Percentiles rank a stretch among this genome's conserved stretches.
Conservation (phyloP, 805 yeast genomes). For the Maudiozyma saulgeensis region DNA sequence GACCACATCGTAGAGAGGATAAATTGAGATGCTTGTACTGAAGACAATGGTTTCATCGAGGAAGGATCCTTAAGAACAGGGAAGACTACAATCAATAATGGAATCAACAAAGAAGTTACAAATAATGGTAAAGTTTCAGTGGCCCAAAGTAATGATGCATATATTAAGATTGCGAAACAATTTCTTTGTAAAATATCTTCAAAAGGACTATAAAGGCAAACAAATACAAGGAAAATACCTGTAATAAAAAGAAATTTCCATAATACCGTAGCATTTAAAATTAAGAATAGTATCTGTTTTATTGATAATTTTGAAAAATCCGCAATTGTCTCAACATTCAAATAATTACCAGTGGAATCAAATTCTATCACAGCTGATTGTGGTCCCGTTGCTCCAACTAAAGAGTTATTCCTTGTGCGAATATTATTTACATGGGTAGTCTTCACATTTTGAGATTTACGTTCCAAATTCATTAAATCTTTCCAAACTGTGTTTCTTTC, state of each 20-base stretch:
- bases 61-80: constrained; percentile 55
- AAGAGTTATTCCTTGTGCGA: constrained; percentile 1
- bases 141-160: constrained; percentile 88
- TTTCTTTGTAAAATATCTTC: constrained; percentile 51
- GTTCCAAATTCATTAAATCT: constrained; percentile 84
- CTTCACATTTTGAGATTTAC: constrained; percentile 71
- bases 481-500: constrained; percentile 97
- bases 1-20: constrained; percentile 91
- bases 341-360: not conserved
- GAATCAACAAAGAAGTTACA: constrained; percentile 78
- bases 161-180: constrained; percentile 74
- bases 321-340: constrained; percentile 7
- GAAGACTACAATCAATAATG: constrained; percentile 66
- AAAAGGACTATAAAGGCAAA: constrained; percentile 33
- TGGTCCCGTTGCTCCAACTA: not conserved
- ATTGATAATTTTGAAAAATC: constrained; percentile 13
- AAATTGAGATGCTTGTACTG: constrained; percentile 56
- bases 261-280: constrained; percentile 2
- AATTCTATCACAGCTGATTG: not conserved
- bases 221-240: constrained; percentile 36
- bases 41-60: constrained; percentile 42
- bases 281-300: constrained; percentile 7
- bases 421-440: constrained; percentile 11
- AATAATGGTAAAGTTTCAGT: constrained; percentile 78
- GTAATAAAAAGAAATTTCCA: constrained; percentile 41